These are phyloP conservation scores for Penicillium brevicompactum DNA, from an alignment of 2,329 filamentous ascomycete species.

Conservation along the genomic window DNA sequence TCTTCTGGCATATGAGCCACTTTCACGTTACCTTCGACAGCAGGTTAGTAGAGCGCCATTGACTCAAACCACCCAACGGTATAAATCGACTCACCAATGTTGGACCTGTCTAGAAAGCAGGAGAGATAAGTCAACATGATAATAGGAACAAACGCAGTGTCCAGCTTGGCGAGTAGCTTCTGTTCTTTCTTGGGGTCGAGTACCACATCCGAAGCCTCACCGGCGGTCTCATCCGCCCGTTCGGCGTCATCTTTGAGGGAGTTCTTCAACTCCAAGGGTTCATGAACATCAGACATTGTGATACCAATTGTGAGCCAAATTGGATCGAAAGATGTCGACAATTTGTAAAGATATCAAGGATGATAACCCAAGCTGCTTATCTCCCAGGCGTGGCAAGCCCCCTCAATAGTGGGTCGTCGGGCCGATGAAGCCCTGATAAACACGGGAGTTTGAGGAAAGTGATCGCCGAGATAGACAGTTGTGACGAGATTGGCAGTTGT, in stretches of 20 bases:
- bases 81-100: slow-evolving; percentile 45
- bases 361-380: neutral
- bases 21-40: slow-evolving; percentile 47
- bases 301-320: neutral
- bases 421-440: slow-evolving; percentile 18
- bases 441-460: neutral
- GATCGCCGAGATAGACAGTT: neutral
- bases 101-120: slow-evolving; percentile 58
- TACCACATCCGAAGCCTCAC: slow-evolving; percentile 26
- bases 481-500: neutral
- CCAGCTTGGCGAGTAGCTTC: slow-evolving; percentile 52
- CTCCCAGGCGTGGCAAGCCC: neutral
- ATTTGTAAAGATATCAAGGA: neutral
- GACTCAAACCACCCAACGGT: neutral
- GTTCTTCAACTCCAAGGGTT: slow-evolving; percentile 12
- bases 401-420: slow-evolving; percentile 10
- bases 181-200: slow-evolving; percentile 51
- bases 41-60: neutral
- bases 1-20: slow-evolving; percentile 51
- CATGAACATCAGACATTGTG: neutral
- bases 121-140: slow-evolving; percentile 60
- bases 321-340: neutral
- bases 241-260: slow-evolving; percentile 17
- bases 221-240: slow-evolving; percentile 13
- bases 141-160: slow-evolving; percentile 52